Conservation (phyloP, 441 rosid genomes). For the Populus hybrid region DNA sequence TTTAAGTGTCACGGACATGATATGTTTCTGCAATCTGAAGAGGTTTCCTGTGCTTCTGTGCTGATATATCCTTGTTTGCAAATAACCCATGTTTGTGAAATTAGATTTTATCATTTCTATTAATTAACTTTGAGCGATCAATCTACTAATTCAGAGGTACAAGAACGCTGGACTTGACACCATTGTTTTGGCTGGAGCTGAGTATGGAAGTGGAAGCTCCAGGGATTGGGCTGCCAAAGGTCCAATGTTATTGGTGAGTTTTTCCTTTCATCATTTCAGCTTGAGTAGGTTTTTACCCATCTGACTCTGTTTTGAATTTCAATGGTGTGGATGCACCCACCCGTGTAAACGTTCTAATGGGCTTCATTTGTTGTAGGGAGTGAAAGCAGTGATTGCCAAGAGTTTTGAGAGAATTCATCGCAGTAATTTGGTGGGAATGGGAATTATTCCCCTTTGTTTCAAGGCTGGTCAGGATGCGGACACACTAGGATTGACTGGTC, state of each 20-base stretch:
- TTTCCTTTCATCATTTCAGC: not conserved
- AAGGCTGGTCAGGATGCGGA: constrained; percentile 90
- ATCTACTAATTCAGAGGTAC: constrained; percentile 53
- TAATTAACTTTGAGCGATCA: not conserved
- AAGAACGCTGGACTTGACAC: constrained; percentile 70
- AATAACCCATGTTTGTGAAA: not conserved
- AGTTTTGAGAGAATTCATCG: constrained; percentile 96
- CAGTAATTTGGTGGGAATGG: constrained; percentile 95
- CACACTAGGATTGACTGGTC: constrained; percentile 77
- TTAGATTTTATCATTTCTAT: not conserved
- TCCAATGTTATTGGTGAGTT: constrained; percentile 68
- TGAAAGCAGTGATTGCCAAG: constrained; percentile 90
- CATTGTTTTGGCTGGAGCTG: constrained; percentile 83
- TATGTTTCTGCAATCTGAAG: not conserved
- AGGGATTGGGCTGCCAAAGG: constrained; percentile 99
- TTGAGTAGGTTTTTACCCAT: not conserved
- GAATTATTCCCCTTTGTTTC: constrained; percentile 80
- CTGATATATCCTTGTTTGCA: not conserved
- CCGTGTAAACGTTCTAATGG: not conserved
- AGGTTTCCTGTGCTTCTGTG: not conserved
- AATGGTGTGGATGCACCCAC: not conserved
- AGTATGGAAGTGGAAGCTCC: constrained; percentile 96
- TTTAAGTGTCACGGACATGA: not conserved
- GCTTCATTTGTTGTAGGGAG: constrained; percentile 49
- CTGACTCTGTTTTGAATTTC: not conserved